Evolutionary conservation across 345 rosid species (phyloP).

Genomic region (Raphanus sativus): DNA sequence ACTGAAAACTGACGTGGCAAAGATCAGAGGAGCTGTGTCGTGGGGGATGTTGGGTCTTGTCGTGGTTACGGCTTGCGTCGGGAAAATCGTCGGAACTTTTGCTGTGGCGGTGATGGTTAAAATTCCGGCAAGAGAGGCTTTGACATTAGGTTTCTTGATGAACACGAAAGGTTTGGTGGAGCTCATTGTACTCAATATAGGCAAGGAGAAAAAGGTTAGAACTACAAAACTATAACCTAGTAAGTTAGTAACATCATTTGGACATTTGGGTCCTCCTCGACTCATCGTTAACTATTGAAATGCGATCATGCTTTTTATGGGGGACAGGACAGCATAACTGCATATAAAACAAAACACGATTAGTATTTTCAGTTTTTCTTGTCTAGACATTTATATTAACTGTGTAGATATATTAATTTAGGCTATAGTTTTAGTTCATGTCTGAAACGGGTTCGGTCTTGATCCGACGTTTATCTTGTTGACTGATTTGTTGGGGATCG

Average conservation of each 20-base stretch:
- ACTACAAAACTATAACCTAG: not conserved
- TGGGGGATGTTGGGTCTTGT: conserved; percentile 78
- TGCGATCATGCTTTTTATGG: not conserved
- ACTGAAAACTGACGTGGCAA: conserved; percentile 67
- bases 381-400: not conserved
- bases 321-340: not conserved
- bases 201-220: conserved; percentile 77
- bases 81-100: conserved; percentile 78
- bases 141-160: conserved; percentile 79
- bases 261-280: not conserved
- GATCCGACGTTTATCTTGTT: not conserved
- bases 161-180: conserved; percentile 70
- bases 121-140: conserved; percentile 70
- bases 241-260: not conserved
- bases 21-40: conserved; percentile 55
- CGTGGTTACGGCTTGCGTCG: conserved; percentile 67
- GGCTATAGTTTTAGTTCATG: not conserved
- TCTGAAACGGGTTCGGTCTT: not conserved
- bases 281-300: not conserved
- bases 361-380: not conserved
- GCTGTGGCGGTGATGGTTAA: conserved; percentile 61
- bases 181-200: conserved; percentile 60
- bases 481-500: not conserved
- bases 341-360: conserved; percentile 1
- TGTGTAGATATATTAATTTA: not conserved